Conservation (phyloP, 2,329 filamentous ascomycete genomes). For the Cladosporium sp. region DNA sequence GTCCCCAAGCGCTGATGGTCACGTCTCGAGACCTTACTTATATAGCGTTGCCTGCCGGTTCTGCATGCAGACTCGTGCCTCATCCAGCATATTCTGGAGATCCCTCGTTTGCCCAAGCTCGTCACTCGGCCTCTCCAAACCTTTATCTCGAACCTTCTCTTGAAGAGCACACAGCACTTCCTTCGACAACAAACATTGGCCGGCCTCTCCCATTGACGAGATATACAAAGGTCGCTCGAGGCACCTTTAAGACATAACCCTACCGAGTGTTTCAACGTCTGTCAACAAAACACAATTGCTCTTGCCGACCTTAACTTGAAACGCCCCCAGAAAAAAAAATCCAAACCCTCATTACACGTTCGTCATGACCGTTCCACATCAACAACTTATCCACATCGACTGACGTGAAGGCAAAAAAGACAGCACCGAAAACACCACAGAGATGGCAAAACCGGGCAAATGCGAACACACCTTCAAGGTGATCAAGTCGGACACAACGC, state of each 20-base stretch:
- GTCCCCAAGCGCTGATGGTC: conserved; percentile 3
- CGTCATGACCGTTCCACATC: background rate
- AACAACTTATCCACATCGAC: background rate
- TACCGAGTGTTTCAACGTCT: no score
- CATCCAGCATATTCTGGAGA: no score
- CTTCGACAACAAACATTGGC: no score
- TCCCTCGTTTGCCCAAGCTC: no score
- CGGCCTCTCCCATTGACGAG: no score
- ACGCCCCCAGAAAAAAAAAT: no score
- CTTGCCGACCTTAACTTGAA: no score
- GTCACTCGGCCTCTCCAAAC: no score
- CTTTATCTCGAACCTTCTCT: no score
- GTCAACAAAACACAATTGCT: background rate
- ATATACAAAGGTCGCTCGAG: no score
- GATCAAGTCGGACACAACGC: conserved; percentile 49
- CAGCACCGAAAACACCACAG: background rate
- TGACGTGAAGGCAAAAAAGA: background rate
- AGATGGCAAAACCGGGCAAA: conserved; percentile 45
- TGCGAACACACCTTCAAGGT: conserved; percentile 48
- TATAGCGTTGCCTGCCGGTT: conserved; percentile 22
- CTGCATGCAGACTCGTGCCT: conserved; percentile 19
- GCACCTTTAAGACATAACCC: no score
- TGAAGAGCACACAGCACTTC: no score
- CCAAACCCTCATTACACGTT: background rate
- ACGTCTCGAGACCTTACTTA: conserved; percentile 13